These are phyloP conservation scores for Fusarium metavorans DNA, from an alignment of 2,329 filamentous ascomycete species.

Conservation along the genomic window DNA sequence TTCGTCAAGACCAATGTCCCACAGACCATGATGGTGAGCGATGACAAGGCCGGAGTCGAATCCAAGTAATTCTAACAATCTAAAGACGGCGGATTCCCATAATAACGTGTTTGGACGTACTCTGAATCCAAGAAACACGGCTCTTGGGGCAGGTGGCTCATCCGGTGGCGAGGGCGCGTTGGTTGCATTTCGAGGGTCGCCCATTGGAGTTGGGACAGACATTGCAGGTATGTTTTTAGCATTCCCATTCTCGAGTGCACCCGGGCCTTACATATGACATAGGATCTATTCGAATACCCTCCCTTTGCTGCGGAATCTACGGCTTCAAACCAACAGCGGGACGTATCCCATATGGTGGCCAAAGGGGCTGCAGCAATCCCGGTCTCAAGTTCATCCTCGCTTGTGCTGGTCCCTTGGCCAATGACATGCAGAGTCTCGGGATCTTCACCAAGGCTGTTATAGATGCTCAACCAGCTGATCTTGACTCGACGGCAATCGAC, in stretches of 20 bases:
- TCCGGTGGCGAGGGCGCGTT: constrained; percentile 64
- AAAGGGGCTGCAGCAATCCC: constrained; percentile 1
- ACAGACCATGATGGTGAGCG: constrained; percentile 25
- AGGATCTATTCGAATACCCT: constrained; percentile 44
- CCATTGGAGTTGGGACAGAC: constrained; percentile 50
- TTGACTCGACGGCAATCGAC: constrained; percentile 16
- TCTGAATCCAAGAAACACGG: constrained; percentile 68
- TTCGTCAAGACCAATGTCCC: constrained; percentile 32
- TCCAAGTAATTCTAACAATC: not conserved
- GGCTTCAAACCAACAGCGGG: constrained; percentile 22
- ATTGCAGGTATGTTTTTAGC: constrained; percentile 38
- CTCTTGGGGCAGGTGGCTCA: constrained; percentile 69
- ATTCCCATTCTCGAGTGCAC: not conserved
- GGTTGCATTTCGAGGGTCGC: constrained; percentile 49
- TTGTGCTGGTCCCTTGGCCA: constrained; percentile 18
- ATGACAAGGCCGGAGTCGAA: not conserved
- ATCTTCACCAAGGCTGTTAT: constrained; percentile 12
- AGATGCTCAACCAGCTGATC: not conserved
- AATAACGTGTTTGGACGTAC: constrained; percentile 69
- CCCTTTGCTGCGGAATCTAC: constrained; percentile 36
- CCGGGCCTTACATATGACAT: not conserved
- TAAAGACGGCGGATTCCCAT: constrained; percentile 19
- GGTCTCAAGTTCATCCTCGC: constrained; percentile 7
- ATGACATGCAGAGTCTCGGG: constrained; percentile 12
- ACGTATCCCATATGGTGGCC: constrained; percentile 19